phyloP scores from a whole-genome alignment of 2,329 filamentous ascomycete species.

The Cryphonectria nitschkei region DNA sequence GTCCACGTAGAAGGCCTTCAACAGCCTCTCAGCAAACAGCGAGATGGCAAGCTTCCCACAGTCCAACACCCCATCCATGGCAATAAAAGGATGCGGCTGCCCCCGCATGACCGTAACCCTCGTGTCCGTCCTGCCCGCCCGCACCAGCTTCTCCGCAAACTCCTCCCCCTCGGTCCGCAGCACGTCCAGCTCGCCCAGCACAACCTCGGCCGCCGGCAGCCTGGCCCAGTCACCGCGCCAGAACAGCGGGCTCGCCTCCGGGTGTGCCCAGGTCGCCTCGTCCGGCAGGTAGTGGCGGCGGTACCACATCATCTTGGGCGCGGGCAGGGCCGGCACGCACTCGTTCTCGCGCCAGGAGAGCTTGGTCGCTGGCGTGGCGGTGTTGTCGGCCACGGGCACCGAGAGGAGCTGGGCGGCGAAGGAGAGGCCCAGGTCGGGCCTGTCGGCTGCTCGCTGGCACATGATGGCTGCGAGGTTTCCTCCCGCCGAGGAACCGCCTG shows the following conservation, averaged over 20 bases:
- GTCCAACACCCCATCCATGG: slow-evolving; percentile 59
- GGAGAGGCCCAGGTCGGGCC: slow-evolving; percentile 30
- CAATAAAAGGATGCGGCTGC: slow-evolving; percentile 62
- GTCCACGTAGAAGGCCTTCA: slow-evolving; percentile 26
- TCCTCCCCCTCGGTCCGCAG: slow-evolving; percentile 56
- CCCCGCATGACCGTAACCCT: slow-evolving; percentile 56
- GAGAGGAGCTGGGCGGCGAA: slow-evolving; percentile 56
- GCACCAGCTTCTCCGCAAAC: slow-evolving; percentile 52
- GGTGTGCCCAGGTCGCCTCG: slow-evolving; percentile 47
- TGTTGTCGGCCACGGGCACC: slow-evolving; percentile 63
- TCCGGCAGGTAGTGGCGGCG: slow-evolving; percentile 60
- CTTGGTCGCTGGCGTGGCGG: slow-evolving; percentile 48
- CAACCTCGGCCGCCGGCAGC: slow-evolving; percentile 55
- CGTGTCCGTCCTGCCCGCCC: slow-evolving; percentile 48
- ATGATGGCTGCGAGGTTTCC: slow-evolving; percentile 35
- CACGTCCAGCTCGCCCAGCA: slow-evolving; percentile 61
- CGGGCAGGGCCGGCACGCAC: slow-evolving; percentile 55
- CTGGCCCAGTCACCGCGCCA: slow-evolving; percentile 53
- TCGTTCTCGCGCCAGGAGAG: slow-evolving; percentile 55
- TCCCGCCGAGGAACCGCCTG: slow-evolving; percentile 38
- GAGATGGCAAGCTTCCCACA: slow-evolving; percentile 55
- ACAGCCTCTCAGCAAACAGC: slow-evolving; percentile 34
- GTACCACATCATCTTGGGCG: slow-evolving; percentile 64
- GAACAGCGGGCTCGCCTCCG: slow-evolving; percentile 59
- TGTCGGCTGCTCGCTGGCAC: slow-evolving; percentile 30